These are phyloP conservation scores for Ramalina peruviana DNA, from an alignment of 495 filamentous ascomycete species.

Conservation along the genomic window DNA sequence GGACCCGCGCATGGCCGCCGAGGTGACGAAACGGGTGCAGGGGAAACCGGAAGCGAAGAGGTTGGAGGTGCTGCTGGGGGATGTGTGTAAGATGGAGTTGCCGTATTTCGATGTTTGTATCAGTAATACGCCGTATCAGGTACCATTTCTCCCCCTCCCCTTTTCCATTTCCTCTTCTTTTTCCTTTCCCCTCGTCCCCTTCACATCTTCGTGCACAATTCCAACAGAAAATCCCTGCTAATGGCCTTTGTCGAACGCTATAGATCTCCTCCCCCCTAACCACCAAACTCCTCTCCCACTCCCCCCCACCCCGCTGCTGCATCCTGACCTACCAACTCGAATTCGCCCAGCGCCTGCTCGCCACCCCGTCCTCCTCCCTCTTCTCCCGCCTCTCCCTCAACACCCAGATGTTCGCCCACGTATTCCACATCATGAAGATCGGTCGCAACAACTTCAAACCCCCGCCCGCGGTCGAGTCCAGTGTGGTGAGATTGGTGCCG, in stretches of 20 bases:
- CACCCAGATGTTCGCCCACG: slow-evolving; percentile 85
- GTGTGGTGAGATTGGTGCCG: slow-evolving; percentile 62
- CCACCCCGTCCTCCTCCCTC: slow-evolving; percentile 64
- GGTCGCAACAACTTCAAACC: slow-evolving; percentile 92
- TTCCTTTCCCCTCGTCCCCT: not conserved
- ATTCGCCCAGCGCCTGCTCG: slow-evolving; percentile 64
- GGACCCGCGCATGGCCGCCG: slow-evolving; percentile 92
- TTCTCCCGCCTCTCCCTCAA: slow-evolving; percentile 83
- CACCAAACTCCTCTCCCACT: slow-evolving; percentile 72
- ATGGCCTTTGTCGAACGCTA: not conserved
- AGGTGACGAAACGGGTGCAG: slow-evolving; percentile 84
- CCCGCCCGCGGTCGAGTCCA: slow-evolving; percentile 78
- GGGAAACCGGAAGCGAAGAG: slow-evolving; percentile 66
- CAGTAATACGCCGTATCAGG: slow-evolving; percentile 83
- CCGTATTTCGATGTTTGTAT: slow-evolving; percentile 88
- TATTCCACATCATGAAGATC: slow-evolving; percentile 82
- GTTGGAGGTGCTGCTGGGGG: slow-evolving; percentile 74
- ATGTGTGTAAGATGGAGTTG: slow-evolving; percentile 83
- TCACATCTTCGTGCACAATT: too few relatives aligned
- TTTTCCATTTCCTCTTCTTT: too few relatives aligned
- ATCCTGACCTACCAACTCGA: slow-evolving; percentile 85
- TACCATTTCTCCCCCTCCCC: slow-evolving; percentile 2
- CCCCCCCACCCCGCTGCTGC: slow-evolving; percentile 59
- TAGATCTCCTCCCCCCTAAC: slow-evolving; percentile 82
- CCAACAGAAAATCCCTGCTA: not conserved